Evolutionary conservation across 2,329 filamentous ascomycete genomes (phyloP).

Genomic region (Aspergillus versicolor): DNA sequence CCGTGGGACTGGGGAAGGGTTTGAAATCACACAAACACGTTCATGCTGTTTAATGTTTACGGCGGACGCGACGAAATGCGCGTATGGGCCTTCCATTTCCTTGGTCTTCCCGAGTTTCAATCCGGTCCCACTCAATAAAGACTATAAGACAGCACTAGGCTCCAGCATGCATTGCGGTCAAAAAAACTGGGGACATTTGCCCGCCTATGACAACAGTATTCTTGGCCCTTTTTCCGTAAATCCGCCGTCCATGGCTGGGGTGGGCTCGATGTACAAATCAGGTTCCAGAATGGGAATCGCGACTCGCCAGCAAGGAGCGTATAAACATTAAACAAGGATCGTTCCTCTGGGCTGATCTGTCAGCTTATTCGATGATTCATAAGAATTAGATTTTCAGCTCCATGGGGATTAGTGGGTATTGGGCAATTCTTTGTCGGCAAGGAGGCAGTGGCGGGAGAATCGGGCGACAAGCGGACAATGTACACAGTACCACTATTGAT

Average conservation of each 20-base stretch:
- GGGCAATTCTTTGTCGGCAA: conserved; percentile 11
- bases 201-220: neutral
- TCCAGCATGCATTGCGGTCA: too few species aligned
- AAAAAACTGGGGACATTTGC: neutral
- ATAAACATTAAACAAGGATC: conserved; percentile 3
- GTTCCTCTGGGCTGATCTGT: neutral
- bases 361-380: conserved; percentile 9
- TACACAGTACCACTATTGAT: neutral
- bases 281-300: neutral
- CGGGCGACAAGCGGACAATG: neutral
- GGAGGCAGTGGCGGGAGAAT: neutral
- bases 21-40: too few species aligned
- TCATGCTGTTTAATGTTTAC: too few species aligned
- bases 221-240: conserved; percentile 13
- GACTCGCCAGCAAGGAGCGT: conserved; percentile 1
- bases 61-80: too few species aligned
- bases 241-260: conserved; percentile 4
- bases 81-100: too few species aligned
- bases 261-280: conserved; percentile 5
- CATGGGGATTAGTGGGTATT: neutral
- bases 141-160: too few species aligned
- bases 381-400: neutral
- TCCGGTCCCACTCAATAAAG: too few species aligned
- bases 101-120: too few species aligned
- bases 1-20: too few species aligned